Evolutionary conservation across 495 filamentous ascomycete species (phyloP).

Genomic region (Penicillium soppii): DNA sequence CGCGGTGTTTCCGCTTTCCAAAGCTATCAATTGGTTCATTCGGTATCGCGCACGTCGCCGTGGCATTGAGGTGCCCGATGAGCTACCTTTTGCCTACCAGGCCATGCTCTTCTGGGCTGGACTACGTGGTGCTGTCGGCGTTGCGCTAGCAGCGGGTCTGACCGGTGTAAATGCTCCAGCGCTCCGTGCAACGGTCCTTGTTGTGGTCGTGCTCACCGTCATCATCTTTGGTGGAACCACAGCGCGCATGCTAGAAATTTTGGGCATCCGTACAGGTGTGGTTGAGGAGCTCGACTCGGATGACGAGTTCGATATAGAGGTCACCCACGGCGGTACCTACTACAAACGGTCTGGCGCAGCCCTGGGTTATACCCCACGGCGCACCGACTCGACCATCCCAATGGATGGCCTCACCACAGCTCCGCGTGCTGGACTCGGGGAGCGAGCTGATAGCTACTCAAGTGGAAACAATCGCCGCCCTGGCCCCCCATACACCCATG

Average conservation of each 20-base stretch:
- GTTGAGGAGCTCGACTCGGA: conserved; percentile 96
- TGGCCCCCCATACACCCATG: conserved; percentile 43
- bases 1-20: conserved; percentile 90
- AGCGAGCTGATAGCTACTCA: conserved; percentile 49
- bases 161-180: conserved; percentile 71
- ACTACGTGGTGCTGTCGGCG: conserved; percentile 91
- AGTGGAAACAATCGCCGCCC: conserved; percentile 52
- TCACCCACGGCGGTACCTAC: conserved; percentile 70
- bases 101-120: conserved; percentile 99
- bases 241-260: conserved; percentile 96
- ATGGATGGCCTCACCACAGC: conserved; percentile 49
- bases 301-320: conserved; percentile 97
- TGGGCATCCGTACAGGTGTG: conserved; percentile 90
- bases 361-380: conserved; percentile 72
- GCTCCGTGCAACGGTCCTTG: conserved; percentile 86
- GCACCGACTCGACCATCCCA: conserved; percentile 53
- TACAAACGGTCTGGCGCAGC: conserved; percentile 71
- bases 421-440: conserved; percentile 27
- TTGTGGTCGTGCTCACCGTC: conserved; percentile 95
- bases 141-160: conserved; percentile 90
- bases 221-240: conserved; percentile 99
- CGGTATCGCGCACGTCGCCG: conserved; percentile 80
- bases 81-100: conserved; percentile 89
- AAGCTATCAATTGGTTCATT: conserved; percentile 89
- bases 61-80: conserved; percentile 79